Evolutionary conservation across 2,329 filamentous ascomycete genomes (phyloP).

Genomic region (Acrodontium crateriforme): DNA sequence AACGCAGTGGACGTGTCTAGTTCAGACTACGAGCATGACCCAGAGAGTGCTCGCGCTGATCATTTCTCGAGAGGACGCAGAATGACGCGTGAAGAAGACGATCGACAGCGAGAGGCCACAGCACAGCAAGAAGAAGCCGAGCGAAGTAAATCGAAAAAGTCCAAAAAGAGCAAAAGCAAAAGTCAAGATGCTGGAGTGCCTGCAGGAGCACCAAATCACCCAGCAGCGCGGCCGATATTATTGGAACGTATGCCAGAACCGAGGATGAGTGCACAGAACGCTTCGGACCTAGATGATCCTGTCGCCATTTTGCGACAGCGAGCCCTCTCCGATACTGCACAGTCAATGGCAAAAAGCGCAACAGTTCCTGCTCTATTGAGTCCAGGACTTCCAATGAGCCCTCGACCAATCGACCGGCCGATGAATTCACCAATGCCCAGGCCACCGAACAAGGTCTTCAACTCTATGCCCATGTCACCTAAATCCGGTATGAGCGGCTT

Average conservation of each 20-base stretch:
- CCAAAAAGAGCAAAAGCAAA: slow-evolving; percentile 43
- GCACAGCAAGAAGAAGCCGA: slow-evolving; percentile 48
- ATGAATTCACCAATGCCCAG: slow-evolving; percentile 46
- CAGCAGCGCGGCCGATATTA: too few species aligned
- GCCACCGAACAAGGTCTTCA: slow-evolving; percentile 40
- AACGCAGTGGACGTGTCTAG: slow-evolving; percentile 50
- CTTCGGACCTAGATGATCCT: slow-evolving; percentile 9
- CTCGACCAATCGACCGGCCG: slow-evolving; percentile 45
- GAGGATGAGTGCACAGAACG: background rate
- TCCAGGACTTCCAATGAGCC: slow-evolving; percentile 50
- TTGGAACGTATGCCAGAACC: too few species aligned
- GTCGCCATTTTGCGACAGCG: slow-evolving; percentile 16
- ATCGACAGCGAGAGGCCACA: slow-evolving; percentile 59
- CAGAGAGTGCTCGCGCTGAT: slow-evolving; percentile 30
- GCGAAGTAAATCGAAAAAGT: slow-evolving; percentile 62
- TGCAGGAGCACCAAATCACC: slow-evolving; percentile 4
- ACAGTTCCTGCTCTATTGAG: slow-evolving; percentile 40
- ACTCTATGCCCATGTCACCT: slow-evolving; percentile 58
- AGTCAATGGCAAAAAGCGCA: slow-evolving; percentile 13
- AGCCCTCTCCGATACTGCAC: slow-evolving; percentile 12
- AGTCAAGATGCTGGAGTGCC: slow-evolving; percentile 19
- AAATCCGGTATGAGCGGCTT: slow-evolving; percentile 35
- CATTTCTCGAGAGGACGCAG: slow-evolving; percentile 50
- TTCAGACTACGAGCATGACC: slow-evolving; percentile 69
- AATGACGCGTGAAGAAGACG: slow-evolving; percentile 79